phyloP scores from a whole-genome alignment of 805 yeast species.

The Saccharomycopsis synnaedendra region DNA sequence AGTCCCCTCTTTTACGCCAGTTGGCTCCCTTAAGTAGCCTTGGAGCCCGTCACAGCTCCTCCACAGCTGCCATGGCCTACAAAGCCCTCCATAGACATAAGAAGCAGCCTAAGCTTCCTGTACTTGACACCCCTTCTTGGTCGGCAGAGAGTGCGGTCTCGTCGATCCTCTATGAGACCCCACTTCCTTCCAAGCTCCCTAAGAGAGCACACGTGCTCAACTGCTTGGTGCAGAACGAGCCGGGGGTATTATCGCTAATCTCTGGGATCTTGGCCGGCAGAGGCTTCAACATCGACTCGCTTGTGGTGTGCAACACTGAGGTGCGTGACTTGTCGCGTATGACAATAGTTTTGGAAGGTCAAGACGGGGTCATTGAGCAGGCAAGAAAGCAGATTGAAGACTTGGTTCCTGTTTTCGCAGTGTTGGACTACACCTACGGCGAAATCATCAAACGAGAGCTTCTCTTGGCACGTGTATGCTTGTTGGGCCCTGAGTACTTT shows the following conservation, averaged over 20 bases:
- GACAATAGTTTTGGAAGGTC: conserved; percentile 92
- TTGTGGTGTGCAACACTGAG: conserved; percentile 94
- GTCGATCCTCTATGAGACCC: conserved; percentile 90
- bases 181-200: conserved; percentile 40
- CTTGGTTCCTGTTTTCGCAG: conserved; percentile 96
- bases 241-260: conserved; percentile 89
- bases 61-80: conserved; percentile 91
- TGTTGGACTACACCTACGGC: conserved; percentile 82
- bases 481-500: conserved; percentile 96
- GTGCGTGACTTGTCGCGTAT: conserved; percentile 90
- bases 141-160: conserved; percentile 95
- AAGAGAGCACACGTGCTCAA: conserved; percentile 82
- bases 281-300: conserved; percentile 95
- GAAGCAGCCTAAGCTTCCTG: conserved; percentile 83
- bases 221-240: conserved; percentile 97
- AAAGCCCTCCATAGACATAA: conserved; percentile 82
- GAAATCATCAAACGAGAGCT: conserved; percentile 88
- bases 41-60: conserved; percentile 27
- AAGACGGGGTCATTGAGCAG: conserved; percentile 93
- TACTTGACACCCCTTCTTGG: conserved; percentile 89
- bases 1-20: no score
- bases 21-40: no score
- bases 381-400: conserved; percentile 98
- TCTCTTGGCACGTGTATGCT: conserved; percentile 80
- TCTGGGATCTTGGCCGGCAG: conserved; percentile 96